Percentiles rank a stretch among this genome's conserved stretches.
phyloP scores from a whole-genome alignment of 2,329 filamentous ascomycete genomes.

The Erysiphe neolycopersici region DNA sequence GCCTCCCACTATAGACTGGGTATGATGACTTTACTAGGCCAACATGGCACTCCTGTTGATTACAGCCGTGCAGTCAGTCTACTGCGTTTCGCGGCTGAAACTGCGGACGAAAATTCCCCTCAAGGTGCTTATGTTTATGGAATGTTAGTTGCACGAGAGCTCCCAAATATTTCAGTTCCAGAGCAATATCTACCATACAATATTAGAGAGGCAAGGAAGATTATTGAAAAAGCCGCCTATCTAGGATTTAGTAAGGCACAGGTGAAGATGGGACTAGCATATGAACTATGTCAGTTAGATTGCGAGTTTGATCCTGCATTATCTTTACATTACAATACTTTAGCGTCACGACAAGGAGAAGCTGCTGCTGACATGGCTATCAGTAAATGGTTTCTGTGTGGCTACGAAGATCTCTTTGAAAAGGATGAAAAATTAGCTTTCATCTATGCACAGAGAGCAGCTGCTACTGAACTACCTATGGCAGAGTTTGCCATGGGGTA shows the following conservation, averaged over 20 bases:
- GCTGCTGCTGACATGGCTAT: slow-evolving; percentile 85
- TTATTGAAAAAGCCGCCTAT: slow-evolving; percentile 90
- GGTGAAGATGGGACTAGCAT: slow-evolving; percentile 87
- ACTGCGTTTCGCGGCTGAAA: slow-evolving; percentile 59
- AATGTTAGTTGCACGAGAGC: slow-evolving; percentile 72
- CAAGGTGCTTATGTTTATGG: slow-evolving; percentile 90
- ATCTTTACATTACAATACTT: slow-evolving; percentile 83
- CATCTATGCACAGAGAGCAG: slow-evolving; percentile 70
- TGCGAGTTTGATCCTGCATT: slow-evolving; percentile 87
- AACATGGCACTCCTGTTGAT: slow-evolving; percentile 73
- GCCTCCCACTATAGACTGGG: slow-evolving; percentile 68
- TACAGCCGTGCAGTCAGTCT: slow-evolving; percentile 52
- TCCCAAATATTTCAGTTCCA: slow-evolving; percentile 73
- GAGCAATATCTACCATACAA: slow-evolving; percentile 43
- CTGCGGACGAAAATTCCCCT: slow-evolving; percentile 83
- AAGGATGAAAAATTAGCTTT: slow-evolving; percentile 93
- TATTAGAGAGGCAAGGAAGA: slow-evolving; percentile 47
- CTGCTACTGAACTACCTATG: slow-evolving; percentile 53
- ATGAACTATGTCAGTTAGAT: slow-evolving; percentile 76
- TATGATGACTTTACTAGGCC: slow-evolving; percentile 91
- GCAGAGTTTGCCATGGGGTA: slow-evolving; percentile 95
- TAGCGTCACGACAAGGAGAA: slow-evolving; percentile 78
- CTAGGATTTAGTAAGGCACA: slow-evolving; percentile 91
- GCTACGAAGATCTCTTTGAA: slow-evolving; percentile 70
- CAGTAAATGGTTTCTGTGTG: slow-evolving; percentile 96